These are phyloP conservation scores for Trichoderma sp. DNA, from an alignment of 2,329 filamentous ascomycete species.

Conservation along the genomic window DNA sequence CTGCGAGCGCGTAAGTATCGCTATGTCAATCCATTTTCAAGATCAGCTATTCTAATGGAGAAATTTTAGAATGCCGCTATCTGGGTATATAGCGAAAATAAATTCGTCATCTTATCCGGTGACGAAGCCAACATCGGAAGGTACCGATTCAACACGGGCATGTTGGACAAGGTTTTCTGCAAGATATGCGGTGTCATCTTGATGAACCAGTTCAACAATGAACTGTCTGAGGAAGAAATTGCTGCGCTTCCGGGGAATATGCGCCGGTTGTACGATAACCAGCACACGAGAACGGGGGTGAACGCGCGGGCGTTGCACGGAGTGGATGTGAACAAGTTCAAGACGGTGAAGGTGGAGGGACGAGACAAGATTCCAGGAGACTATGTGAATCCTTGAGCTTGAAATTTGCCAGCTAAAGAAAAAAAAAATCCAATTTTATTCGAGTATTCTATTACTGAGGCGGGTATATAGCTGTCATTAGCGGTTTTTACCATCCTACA, in stretches of 20 bases:
- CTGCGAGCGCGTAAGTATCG: conserved; percentile 40
- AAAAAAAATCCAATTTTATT: neutral
- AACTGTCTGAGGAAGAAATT: conserved; percentile 36
- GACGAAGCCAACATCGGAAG: conserved; percentile 36
- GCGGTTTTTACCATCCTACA: neutral
- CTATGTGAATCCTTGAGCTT: conserved; percentile 43
- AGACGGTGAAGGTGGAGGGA: conserved; percentile 26
- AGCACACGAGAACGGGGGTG: conserved; percentile 29
- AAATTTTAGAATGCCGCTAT: conserved; percentile 39
- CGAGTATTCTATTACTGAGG: neutral
- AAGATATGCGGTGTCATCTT: conserved; percentile 47
- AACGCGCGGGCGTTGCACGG: conserved; percentile 41
- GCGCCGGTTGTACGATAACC: conserved; percentile 19
- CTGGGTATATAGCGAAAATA: conserved; percentile 44
- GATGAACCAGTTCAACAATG: conserved; percentile 30
- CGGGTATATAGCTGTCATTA: neutral
- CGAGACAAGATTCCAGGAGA: conserved; percentile 27
- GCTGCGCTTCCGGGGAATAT: conserved; percentile 31
- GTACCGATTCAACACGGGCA: conserved; percentile 36
- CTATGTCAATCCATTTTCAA: neutral
- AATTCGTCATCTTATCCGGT: conserved; percentile 42
- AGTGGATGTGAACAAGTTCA: conserved; percentile 34
- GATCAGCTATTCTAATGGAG: neutral
- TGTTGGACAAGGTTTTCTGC: conserved; percentile 46
- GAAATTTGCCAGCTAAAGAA: neutral